phyloP scores from a whole-genome alignment of 306 rosid genomes.

The Castanea sativa region DNA sequence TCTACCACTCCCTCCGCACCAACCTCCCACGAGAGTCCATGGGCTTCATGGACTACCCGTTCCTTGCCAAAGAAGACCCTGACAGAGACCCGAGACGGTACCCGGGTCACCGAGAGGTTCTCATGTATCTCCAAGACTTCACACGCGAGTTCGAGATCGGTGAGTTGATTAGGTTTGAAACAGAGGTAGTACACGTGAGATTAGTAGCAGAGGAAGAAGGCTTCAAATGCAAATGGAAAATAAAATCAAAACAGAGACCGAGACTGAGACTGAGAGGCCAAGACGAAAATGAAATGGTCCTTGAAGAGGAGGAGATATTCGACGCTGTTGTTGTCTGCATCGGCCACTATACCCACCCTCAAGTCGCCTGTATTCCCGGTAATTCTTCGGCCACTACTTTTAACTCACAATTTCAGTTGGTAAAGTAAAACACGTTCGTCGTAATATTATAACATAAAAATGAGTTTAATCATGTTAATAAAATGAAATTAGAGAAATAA shows the following conservation, averaged over 20 bases:
- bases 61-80: conserved; percentile 31
- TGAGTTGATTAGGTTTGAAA: conserved; percentile 39
- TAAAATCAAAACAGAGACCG: conserved; percentile 25
- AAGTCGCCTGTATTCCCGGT: conserved; percentile 49
- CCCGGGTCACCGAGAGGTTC: conserved; percentile 61
- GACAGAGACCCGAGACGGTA: conserved; percentile 57
- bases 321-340: conserved; percentile 57
- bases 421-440: too few relatives aligned
- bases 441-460: too few relatives aligned
- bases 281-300: not conserved
- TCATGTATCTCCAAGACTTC: conserved; percentile 48
- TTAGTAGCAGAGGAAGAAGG: conserved; percentile 34
- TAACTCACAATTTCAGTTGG: too few relatives aligned
- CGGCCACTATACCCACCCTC: conserved; percentile 54
- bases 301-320: conserved; percentile 32
- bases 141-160: conserved; percentile 30
- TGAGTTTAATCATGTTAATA: too few relatives aligned
- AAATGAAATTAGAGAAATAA: too few relatives aligned
- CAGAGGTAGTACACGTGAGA: conserved; percentile 47
- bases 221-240: conserved; percentile 11
- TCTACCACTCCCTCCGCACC: conserved; percentile 73
- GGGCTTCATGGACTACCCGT: conserved; percentile 70
- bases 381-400: too few relatives aligned
- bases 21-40: conserved; percentile 73
- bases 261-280: not conserved